Percentiles rank a stretch among this genome's conserved stretches.
Conservation (phyloP, 306 rosid genomes). For the Cucumis cinereus region DNA sequence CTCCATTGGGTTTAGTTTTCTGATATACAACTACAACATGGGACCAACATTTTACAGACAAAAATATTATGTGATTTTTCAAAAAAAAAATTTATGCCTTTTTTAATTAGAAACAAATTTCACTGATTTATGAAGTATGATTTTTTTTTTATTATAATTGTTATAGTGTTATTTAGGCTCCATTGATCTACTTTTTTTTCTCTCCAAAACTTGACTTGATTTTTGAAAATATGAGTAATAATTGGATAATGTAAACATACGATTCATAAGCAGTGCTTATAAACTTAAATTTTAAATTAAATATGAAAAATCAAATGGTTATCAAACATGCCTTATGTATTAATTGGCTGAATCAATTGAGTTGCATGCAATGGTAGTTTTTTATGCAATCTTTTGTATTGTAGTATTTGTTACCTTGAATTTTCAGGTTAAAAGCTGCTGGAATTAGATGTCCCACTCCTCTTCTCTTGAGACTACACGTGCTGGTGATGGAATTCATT, state of each 20-base stretch:
- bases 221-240: too few species aligned
- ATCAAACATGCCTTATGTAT: neutral
- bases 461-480: conserved; percentile 48
- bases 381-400: neutral
- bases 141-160: neutral
- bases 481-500: conserved; percentile 86
- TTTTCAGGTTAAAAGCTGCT: conserved; percentile 62
- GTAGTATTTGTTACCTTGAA: neutral
- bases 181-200: too few species aligned
- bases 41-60: neutral
- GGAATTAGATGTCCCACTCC: conserved; percentile 79
- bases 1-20: neutral
- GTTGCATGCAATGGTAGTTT: neutral
- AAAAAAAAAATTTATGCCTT: too few species aligned
- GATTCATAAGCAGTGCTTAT: too few species aligned
- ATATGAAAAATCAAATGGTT: too few species aligned
- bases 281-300: too few species aligned
- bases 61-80: neutral
- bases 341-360: neutral
- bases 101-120: too few species aligned
- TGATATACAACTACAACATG: neutral
- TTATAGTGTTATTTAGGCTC: neutral
- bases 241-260: too few species aligned
- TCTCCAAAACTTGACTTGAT: too few species aligned
- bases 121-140: too few species aligned